A percentile compares a stretch with the other conserved stretches of the same genome.
phyloP scores from a whole-genome alignment of 805 yeast species.

The Cephaloascus albidus region DNA sequence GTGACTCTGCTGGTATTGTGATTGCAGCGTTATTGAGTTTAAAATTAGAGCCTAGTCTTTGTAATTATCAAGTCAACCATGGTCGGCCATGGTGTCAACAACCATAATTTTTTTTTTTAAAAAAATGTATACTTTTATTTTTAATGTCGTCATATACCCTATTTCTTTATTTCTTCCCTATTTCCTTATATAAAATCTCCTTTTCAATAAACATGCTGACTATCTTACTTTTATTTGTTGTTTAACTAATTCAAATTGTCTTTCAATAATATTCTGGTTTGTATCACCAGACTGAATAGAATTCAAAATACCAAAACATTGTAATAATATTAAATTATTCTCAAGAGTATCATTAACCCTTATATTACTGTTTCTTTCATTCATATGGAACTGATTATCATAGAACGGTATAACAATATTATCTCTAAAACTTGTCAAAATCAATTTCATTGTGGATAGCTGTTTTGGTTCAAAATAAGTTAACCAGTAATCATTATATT shows the following conservation, averaged over 20 bases:
- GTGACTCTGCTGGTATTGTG: slow-evolving; percentile 80
- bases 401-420: slow-evolving; percentile 43
- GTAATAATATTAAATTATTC: slow-evolving; percentile 24
- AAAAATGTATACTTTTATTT: not conserved
- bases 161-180: no score
- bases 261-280: slow-evolving; percentile 51
- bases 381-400: slow-evolving; percentile 16
- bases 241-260: not conserved
- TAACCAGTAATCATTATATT: not conserved
- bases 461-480: slow-evolving; percentile 1
- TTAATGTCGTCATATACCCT: no score
- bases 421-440: slow-evolving; percentile 42
- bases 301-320: slow-evolving; percentile 53
- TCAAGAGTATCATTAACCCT: not conserved
- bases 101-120: not conserved
- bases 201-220: not conserved
- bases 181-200: no score
- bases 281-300: slow-evolving; percentile 44
- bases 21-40: slow-evolving; percentile 71
- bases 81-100: slow-evolving; percentile 73
- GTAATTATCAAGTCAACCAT: slow-evolving; percentile 56
- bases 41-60: slow-evolving; percentile 64
- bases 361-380: not conserved
- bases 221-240: not conserved
- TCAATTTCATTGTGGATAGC: slow-evolving; percentile 26